Conservation (phyloP, 2,329 filamentous ascomycete genomes). For the Trichophyton equinum region DNA sequence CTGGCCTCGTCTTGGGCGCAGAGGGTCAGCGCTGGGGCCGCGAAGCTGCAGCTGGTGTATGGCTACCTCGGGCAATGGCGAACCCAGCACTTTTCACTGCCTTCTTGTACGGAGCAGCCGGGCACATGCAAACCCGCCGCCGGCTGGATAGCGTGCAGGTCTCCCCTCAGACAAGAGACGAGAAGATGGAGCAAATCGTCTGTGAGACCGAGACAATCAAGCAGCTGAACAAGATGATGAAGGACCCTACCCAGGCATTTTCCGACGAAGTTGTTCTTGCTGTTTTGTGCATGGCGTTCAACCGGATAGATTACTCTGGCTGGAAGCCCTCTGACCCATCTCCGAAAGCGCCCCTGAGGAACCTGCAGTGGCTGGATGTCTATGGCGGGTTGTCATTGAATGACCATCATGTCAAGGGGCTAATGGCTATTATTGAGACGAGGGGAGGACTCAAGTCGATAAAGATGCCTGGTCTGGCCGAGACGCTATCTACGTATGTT, state of each 20-base stretch:
- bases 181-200: constrained; percentile 14
- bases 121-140: constrained; percentile 14
- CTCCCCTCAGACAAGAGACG: constrained; percentile 12
- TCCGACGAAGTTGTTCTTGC: constrained; percentile 20
- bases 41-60: constrained; percentile 10
- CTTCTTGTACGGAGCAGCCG: constrained; percentile 14
- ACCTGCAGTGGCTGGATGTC: constrained; percentile 19
- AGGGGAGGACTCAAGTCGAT: constrained; percentile 28
- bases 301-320: constrained; percentile 15
- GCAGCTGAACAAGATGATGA: constrained; percentile 18
- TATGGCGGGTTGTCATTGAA: constrained; percentile 18
- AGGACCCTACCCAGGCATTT: constrained; percentile 13
- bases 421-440: constrained; percentile 21
- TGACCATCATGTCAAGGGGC: constrained; percentile 18
- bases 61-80: constrained; percentile 13
- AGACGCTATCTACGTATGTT: constrained; percentile 29
- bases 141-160: constrained; percentile 11
- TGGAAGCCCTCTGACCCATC: constrained; percentile 14
- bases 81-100: constrained; percentile 13
- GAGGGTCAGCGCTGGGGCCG: constrained; percentile 11
- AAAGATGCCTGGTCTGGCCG: constrained; percentile 25
- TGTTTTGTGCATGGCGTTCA: constrained; percentile 20
- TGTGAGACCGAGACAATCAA: constrained; percentile 18
- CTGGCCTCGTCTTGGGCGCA: constrained; percentile 12
- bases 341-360: constrained; percentile 18